Evolutionary conservation across 1,284 basidiomycete genomes (phyloP), one percentile per base, ranked within the genome.

Genomic region (Microbotryomycetes sp.): DNA sequence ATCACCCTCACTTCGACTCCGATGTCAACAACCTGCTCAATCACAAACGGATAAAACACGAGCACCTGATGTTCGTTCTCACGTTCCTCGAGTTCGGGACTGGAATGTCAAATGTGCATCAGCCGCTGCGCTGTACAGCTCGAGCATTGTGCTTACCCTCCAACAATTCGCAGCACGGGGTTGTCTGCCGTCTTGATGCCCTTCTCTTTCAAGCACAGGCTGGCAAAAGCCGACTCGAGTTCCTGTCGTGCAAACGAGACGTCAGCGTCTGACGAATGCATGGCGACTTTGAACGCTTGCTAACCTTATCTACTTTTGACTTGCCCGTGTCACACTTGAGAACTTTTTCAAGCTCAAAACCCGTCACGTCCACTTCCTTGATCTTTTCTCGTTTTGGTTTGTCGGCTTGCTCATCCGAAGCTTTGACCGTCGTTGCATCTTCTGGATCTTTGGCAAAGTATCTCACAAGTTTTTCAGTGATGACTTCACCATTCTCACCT

Each of bases 281-380:
- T 45, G 22, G 22, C 45, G 23, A 29, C 26, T 3, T 22, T 22
- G 23, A 16, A 1, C 14, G 4, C n/a, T 6, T 3, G 9, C 3
- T 15, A 53, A 60, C 66, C 51, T 62, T 66, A 60, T 69, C 67
- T 3, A 57, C 54, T 32, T 54, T 56, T 19, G 45, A 28, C 49
- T 64, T 53, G 15, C 65, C 65, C 19, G 67, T 69, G 30, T 61
- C 59, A 57, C 65, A 66, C 59, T 22, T 45, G 5, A 69, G 23
- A 46, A 67, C 67, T 36, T 67, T 61, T 32, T 69, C 65, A 25
- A 67, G 4, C 30, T 62, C 57, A 19, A 46, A 29, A 3, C 67
- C 67, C 25, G 67, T 69, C 4, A 69, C 65, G 4, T 69, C 67
- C 9, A 69, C 59, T 49, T 69, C 67, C 25, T 62, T 56, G 9